phyloP scores from a whole-genome alignment of 2,329 filamentous ascomycete species.

The Colletotrichum phormii region DNA sequence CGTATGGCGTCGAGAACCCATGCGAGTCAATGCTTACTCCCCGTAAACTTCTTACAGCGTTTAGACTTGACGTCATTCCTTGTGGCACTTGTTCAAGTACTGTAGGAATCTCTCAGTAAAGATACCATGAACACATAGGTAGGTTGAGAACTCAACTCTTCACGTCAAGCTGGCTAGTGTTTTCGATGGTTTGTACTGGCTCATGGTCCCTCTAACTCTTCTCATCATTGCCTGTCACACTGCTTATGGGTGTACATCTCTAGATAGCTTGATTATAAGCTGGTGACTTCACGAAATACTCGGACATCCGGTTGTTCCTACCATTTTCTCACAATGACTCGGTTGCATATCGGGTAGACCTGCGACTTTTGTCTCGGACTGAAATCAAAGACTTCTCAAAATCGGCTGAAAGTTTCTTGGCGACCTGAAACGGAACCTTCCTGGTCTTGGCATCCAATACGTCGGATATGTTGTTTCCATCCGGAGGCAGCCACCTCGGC shows the following conservation, averaged over 20 bases:
- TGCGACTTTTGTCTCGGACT: background rate
- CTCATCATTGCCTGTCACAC: no score
- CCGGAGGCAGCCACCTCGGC: background rate
- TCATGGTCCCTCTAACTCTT: no score
- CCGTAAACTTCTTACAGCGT: no score
- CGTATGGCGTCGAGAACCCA: background rate
- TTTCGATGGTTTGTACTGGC: no score
- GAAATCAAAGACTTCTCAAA: background rate
- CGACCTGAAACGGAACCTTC: constrained; percentile 18
- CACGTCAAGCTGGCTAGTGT: no score
- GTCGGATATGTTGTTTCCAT: background rate
- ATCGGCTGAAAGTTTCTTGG: constrained; percentile 13
- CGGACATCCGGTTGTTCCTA: background rate
- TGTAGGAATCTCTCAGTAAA: no score
- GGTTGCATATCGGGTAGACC: background rate
- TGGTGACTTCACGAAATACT: background rate
- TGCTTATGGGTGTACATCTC: background rate
- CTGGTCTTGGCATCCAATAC: constrained; percentile 24
- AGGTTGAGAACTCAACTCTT: no score
- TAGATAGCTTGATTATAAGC: background rate
- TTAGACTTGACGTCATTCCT: no score
- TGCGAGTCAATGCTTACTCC: background rate
- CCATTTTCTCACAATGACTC: background rate
- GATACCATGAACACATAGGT: no score
- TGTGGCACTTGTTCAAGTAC: no score